These are phyloP conservation scores for Wickerhamiella brachini DNA, from an alignment of 805 yeast species.

Conservation along the genomic window DNA sequence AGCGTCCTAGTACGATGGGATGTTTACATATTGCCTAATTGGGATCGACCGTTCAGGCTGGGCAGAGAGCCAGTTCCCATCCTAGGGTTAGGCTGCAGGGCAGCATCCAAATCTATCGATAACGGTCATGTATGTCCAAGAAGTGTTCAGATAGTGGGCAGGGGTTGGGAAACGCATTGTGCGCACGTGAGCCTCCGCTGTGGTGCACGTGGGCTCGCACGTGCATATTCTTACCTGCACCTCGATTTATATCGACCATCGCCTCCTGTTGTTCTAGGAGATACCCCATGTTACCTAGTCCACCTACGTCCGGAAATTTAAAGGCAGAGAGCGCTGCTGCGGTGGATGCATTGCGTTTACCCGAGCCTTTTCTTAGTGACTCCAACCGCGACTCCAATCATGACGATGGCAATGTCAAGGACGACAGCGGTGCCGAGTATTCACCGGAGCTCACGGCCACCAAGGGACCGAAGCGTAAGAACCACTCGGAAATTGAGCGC, in stretches of 20 bases:
- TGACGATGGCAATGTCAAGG: background rate
- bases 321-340: background rate
- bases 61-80: too few relatives aligned
- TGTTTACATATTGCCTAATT: background rate
- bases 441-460: background rate
- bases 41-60: too few relatives aligned
- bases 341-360: background rate
- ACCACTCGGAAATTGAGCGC: constrained; percentile 67
- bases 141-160: background rate
- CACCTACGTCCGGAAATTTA: background rate
- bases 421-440: background rate
- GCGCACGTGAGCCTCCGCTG: background rate
- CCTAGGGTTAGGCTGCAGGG: background rate
- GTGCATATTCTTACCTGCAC: background rate
- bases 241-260: background rate
- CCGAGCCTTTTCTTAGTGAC: background rate
- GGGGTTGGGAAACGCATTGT: background rate
- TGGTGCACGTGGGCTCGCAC: background rate
- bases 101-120: background rate
- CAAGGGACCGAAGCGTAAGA: constrained; percentile 2
- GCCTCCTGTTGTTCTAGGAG: background rate
- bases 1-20: background rate
- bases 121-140: background rate
- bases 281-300: background rate
- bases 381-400: background rate